Evolutionary conservation across 73 alveolate species (phyloP).

Genomic region (Loxodes magnus): DNA sequence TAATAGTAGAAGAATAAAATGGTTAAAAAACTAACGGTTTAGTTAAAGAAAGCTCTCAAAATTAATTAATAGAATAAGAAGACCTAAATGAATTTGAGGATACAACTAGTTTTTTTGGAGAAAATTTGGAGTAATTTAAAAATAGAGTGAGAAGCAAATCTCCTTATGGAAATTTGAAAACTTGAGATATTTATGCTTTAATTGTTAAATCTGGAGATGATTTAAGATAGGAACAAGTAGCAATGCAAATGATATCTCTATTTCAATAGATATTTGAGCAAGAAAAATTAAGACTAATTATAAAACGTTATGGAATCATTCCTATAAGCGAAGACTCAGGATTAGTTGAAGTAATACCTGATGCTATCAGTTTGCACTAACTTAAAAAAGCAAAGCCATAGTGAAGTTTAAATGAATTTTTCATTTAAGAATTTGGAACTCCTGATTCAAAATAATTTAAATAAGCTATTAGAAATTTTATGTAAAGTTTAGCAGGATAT

Average conservation of each 20-base stretch:
- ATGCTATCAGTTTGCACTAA: conserved; percentile 66
- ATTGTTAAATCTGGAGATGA: conserved; percentile 76
- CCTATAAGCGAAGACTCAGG: conserved; percentile 81
- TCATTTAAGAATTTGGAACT: conserved; percentile 18
- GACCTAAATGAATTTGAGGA: neutral
- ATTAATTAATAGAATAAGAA: no score
- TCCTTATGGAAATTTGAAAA: conserved; percentile 61
- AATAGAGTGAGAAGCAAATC: conserved; percentile 60
- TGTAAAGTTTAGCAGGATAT: conserved; percentile 93
- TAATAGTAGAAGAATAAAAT: no score
- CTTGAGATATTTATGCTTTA: conserved; percentile 55
- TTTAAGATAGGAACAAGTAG: conserved; percentile 79
- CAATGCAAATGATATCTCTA: conserved; percentile 63
- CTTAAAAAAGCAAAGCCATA: conserved; percentile 47
- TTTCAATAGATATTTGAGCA: conserved; percentile 50
- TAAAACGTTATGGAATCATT: conserved; percentile 67
- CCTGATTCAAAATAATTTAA: conserved; percentile 34
- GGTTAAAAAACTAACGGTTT: no score
- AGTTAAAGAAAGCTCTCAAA: no score
- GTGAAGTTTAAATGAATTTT: conserved; percentile 32
- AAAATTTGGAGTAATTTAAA: conserved; percentile 46
- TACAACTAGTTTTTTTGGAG: conserved; percentile 33
- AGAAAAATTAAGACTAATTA: conserved; percentile 38
- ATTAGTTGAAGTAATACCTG: conserved; percentile 56
- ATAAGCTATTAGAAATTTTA: conserved; percentile 85